These are phyloP conservation scores for Nannochloris sp. DNA, from an alignment of 139 green algal species.

Conservation along the genomic window DNA sequence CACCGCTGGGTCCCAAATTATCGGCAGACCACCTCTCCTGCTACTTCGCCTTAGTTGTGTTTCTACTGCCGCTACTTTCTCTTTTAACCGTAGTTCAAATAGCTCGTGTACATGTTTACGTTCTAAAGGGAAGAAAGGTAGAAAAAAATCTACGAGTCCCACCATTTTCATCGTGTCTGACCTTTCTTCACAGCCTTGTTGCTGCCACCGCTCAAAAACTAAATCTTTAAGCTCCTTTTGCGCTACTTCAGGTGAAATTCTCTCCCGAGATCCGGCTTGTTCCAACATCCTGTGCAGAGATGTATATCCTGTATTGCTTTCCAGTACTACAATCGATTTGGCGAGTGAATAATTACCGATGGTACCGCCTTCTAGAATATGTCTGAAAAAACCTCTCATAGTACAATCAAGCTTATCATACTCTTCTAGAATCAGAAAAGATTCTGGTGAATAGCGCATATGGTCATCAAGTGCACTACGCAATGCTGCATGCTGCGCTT, in stretches of 20 bases:
- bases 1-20: constrained; percentile 44
- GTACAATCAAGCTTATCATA: constrained; percentile 91
- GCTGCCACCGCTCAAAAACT: constrained; percentile 59
- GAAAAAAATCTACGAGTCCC: constrained; percentile 60
- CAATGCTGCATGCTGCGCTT: constrained; percentile 48
- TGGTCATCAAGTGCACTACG: constrained; percentile 52
- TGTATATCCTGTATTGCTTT: constrained; percentile 80
- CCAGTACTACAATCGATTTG: constrained; percentile 75
- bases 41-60: not conserved
- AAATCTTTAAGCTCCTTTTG: constrained; percentile 59
- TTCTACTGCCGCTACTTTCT: constrained; percentile 6
- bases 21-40: not conserved
- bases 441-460: constrained; percentile 39
- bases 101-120: constrained; percentile 37
- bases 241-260: constrained; percentile 42
- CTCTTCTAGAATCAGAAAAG: constrained; percentile 88
- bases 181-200: constrained; percentile 48
- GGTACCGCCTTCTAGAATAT: constrained; percentile 61
- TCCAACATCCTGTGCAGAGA: constrained; percentile 61
- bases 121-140: constrained; percentile 74
- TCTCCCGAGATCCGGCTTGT: not conserved
- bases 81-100: constrained; percentile 32
- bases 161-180: constrained; percentile 64
- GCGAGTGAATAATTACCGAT: constrained; percentile 44
- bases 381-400: constrained; percentile 60